phyloP scores from a whole-genome alignment of 1,284 basidiomycete genomes.

The Cryptococcus deneoformans region DNA sequence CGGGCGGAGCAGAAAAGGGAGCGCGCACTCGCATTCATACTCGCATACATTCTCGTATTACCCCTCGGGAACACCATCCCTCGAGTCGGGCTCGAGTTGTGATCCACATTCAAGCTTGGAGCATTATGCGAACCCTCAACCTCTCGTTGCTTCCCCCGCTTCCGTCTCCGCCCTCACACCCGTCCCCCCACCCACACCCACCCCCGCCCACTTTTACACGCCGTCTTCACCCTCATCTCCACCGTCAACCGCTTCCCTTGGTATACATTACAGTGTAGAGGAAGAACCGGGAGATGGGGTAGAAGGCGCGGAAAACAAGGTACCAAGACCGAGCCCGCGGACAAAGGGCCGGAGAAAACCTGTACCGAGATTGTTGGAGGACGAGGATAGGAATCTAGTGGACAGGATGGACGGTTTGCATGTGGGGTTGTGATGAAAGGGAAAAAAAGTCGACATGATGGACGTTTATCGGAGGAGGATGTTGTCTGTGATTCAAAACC shows the following conservation, averaged over 20 bases:
- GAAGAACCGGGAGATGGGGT: constrained; percentile 1
- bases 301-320: not conserved
- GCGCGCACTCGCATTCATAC: too few relatives aligned
- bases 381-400: not conserved
- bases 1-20: too few relatives aligned
- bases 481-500: too few relatives aligned
- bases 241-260: constrained; percentile 1
- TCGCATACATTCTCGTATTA: too few relatives aligned
- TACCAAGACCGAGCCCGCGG: not conserved
- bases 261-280: not conserved
- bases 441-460: too few relatives aligned
- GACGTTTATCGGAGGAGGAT: too few relatives aligned
- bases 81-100: constrained; percentile 4
- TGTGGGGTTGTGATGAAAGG: too few relatives aligned
- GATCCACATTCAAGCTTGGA: constrained; percentile 9
- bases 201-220: not conserved
- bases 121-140: not conserved
- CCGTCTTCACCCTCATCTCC: constrained; percentile 6
- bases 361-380: constrained; percentile 13
- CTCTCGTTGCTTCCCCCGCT: not conserved
- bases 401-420: too few relatives aligned
- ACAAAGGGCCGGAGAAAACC: constrained; percentile 20
- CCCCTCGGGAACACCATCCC: too few relatives aligned
- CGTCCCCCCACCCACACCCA: not conserved
- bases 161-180: not conserved